phyloP scores from a whole-genome alignment of 129 eudicot genomes.

The Apium graveolens region DNA sequence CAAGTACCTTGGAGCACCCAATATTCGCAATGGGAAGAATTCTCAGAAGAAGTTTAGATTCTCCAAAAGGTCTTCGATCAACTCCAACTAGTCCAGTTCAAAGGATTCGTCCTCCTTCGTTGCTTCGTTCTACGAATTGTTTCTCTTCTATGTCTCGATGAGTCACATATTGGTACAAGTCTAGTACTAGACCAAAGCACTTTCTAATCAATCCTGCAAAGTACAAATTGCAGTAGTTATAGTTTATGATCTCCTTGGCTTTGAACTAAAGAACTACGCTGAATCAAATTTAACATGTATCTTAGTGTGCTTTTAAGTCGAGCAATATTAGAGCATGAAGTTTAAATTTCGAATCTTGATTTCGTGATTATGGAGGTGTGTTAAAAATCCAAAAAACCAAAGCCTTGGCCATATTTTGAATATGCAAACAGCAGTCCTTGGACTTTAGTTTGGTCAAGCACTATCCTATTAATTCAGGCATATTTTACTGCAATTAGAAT shows the following conservation, averaged over 20 bases:
- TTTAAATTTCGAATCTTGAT: background rate
- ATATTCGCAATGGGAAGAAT: conserved; percentile 28
- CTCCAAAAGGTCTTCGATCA: conserved; percentile 17
- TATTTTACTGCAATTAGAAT: too few relatives aligned
- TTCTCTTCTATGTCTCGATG: conserved; percentile 11
- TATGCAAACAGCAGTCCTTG: too few relatives aligned
- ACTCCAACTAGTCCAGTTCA: conserved; percentile 14
- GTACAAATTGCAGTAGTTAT: too few relatives aligned
- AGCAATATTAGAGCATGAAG: background rate
- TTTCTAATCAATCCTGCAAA: background rate
- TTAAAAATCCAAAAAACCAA: too few relatives aligned
- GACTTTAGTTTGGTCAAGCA: too few relatives aligned
- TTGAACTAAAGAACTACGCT: background rate
- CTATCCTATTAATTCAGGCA: too few relatives aligned
- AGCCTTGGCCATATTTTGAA: background rate
- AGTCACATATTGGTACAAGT: background rate
- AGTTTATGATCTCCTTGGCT: background rate
- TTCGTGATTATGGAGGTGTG: background rate
- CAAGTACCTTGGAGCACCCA: conserved; percentile 16
- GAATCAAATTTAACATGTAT: background rate
- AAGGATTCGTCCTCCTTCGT: background rate
- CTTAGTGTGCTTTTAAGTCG: background rate
- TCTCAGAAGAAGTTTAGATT: conserved; percentile 28
- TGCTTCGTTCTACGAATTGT: conserved; percentile 15
- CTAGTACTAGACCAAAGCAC: background rate